These are phyloP conservation scores for Erythrophleum ivorense DNA, from an alignment of 331 rosid species.

Conservation along the genomic window DNA sequence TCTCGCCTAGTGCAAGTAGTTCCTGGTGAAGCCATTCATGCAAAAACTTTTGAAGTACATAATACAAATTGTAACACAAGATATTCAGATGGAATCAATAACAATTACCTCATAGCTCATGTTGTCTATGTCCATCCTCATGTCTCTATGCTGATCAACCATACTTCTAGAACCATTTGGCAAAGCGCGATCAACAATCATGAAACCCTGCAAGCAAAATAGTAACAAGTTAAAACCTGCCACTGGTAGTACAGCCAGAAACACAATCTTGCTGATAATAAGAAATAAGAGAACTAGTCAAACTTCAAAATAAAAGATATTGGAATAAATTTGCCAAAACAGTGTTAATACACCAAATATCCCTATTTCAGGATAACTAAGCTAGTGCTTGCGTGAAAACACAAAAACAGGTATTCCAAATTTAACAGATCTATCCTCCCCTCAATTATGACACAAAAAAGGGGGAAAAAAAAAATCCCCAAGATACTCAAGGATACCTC, in stretches of 20 bases:
- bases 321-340: neutral
- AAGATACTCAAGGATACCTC: constrained; percentile 53
- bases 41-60: neutral
- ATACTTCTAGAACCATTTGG: constrained; percentile 67
- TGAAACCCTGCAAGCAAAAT: constrained; percentile 64
- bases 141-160: constrained; percentile 62
- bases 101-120: constrained; percentile 64
- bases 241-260: constrained; percentile 19
- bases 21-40: constrained; percentile 46
- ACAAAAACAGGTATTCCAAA: constrained; percentile 14
- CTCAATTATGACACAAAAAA: constrained; percentile 20
- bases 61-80: neutral
- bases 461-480: constrained; percentile 4
- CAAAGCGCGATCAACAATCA: constrained; percentile 69
- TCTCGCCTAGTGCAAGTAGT: constrained; percentile 63
- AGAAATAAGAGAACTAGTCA: constrained; percentile 10
- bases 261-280: constrained; percentile 9
- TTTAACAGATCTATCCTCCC: constrained; percentile 15
- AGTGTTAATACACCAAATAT: constrained; percentile 8
- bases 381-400: constrained; percentile 3
- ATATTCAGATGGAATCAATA: neutral
- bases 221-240: constrained; percentile 14
- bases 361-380: constrained; percentile 22
- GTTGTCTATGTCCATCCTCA: constrained; percentile 66
- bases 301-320: no score